Base-by-base conservation (phyloP, 257 asterid species). In the Linaria vulgaris region DNA sequence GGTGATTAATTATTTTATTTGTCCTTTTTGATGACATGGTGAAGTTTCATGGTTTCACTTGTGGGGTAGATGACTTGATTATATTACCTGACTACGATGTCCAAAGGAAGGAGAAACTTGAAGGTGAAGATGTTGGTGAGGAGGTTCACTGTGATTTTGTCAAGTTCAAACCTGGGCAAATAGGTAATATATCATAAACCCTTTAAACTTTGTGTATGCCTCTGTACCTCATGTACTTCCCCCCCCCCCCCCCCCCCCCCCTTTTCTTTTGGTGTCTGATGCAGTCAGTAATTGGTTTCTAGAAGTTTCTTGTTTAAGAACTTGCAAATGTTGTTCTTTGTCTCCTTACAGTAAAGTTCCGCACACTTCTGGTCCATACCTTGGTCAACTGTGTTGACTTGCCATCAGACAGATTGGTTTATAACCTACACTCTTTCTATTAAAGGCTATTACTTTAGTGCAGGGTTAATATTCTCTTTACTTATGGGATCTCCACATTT, bases 91-190 rank as follows among this genome's bases (percentile, higher is more conserved):
- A 81, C 62, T 82, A 69, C 16, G 99, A 92, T 78, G 56, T 54
- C 61, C 78, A 76, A 76, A 82, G 97, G 83, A 85, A 89, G 83
- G 95, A 82, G 56, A 79, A 82, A 64, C 99, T 92, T 65, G 99
- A 92, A 81, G 87, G 85, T 15, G 88, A 83, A 61, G 98, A 92
- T 76, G 96, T 83, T 56, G 99, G 99, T 34, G 90, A 85, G 79
- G 96, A 85, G 79, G 99, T 90, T 74, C 99, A 92, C 75, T 87
- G 95, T 71, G 82, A 89, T 30, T 89, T 92, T 72, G 94, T 87
- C 45, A 87, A 89, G 64, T 83, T 82, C 80, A 79, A 79, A 75
- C 88, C 83, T 47, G 98, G 96, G 72, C 84, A 85, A 79, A 87
- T 87, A 70, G 99, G 97, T 89, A 76, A 55, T 74, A 39, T 73